Conservation (phyloP, 768 basidiomycete genomes). For the Tulasnella sp. region DNA sequence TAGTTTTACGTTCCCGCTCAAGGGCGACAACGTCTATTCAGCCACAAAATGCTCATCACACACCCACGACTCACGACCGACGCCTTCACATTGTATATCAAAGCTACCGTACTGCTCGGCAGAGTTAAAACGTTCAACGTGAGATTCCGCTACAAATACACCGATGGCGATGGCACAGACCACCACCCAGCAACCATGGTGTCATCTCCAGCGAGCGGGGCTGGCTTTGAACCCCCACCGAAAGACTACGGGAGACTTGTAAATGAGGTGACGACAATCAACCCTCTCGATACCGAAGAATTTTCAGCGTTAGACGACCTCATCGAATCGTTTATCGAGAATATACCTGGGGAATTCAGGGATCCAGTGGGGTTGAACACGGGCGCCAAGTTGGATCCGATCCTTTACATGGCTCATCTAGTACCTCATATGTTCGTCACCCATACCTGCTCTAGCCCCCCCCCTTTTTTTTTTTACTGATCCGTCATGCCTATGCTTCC, state of each 20-base stretch:
- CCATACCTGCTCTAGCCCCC: not conserved
- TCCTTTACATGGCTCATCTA: slow-evolving; percentile 38
- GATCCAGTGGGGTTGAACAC: slow-evolving; percentile 24
- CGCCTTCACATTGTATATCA: slow-evolving; percentile 61
- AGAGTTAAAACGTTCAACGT: slow-evolving; percentile 20
- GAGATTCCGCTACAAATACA: slow-evolving; percentile 11
- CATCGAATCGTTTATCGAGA: slow-evolving; percentile 4
- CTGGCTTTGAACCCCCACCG: too few species aligned
- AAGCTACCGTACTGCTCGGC: slow-evolving; percentile 54
- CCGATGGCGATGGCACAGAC: not conserved
- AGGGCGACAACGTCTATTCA: slow-evolving; percentile 55
- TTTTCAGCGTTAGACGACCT: slow-evolving; percentile 11
- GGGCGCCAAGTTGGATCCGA: slow-evolving; percentile 38
- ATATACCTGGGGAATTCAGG: slow-evolving; percentile 13
- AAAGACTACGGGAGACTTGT: not conserved
- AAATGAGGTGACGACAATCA: slow-evolving; percentile 1
- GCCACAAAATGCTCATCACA: slow-evolving; percentile 43
- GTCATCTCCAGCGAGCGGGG: too few species aligned
- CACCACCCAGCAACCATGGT: too few species aligned
- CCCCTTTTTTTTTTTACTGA: not conserved
- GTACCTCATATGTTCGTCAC: slow-evolving; percentile 23
- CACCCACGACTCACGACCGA: slow-evolving; percentile 57
- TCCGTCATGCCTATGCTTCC: not conserved
- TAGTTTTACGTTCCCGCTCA: not conserved
- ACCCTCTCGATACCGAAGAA: slow-evolving; percentile 11